Conservation (phyloP, 73 alveolate species). For the Uronychia setigera region DNA sequence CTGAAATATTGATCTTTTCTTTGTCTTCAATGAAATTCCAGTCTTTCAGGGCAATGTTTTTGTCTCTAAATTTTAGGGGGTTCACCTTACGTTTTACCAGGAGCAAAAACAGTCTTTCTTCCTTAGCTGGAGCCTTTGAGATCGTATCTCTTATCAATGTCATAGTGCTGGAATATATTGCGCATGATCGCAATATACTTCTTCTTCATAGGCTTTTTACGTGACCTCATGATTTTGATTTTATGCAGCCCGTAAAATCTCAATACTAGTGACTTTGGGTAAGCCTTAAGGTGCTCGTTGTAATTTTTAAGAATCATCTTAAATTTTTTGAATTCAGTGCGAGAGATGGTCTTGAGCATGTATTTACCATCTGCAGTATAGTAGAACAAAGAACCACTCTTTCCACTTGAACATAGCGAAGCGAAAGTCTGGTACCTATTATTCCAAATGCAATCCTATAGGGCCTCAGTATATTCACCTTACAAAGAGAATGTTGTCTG, state of each 20-base stretch:
- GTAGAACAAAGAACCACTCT: conserved; percentile 84
- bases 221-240: conserved; percentile 13
- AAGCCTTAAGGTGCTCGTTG: conserved; percentile 58
- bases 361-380: conserved; percentile 82
- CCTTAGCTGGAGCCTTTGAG: conserved; percentile 63
- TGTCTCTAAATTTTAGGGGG: conserved; percentile 28
- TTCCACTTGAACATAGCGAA: conserved; percentile 72
- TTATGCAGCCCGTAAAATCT: conserved; percentile 77
- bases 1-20: conserved; percentile 63
- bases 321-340: conserved; percentile 74
- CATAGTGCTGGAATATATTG: conserved; percentile 50
- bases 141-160: conserved; percentile 50
- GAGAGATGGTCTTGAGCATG: conserved; percentile 76
- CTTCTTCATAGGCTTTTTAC: conserved; percentile 59
- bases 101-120: conserved; percentile 31
- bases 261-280: conserved; percentile 73
- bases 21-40: conserved; percentile 76
- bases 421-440: conserved; percentile 25
- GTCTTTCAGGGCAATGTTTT: conserved; percentile 86
- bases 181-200: conserved; percentile 63
- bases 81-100: background rate
- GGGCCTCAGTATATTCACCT: background rate
- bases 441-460: conserved; percentile 41
- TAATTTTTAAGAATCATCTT: conserved; percentile 74
- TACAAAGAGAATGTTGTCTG: conserved; percentile 50